Evolutionary conservation across 371 early-diverging fungal species (phyloP), one percentile per base, ranked within the genome.

Genomic region (Choanephora cucurbitarum): DNA sequence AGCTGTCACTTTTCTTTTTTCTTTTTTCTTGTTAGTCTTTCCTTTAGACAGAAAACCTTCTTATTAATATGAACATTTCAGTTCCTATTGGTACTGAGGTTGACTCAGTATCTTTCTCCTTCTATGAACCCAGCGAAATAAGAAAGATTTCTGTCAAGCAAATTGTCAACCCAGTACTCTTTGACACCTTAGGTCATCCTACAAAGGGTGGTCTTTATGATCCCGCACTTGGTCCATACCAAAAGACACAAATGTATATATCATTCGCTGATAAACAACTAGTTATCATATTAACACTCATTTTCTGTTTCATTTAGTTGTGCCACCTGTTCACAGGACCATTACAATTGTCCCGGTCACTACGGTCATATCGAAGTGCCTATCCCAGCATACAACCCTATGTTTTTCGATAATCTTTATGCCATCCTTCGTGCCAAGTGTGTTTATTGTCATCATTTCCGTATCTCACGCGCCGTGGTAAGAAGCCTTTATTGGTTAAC

Each of bases 281-380:
- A 31, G 17, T 23, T 23, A 44, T 23, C 5, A 44, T 21, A 23
- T 9, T 4, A 7, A 52, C 28, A 24, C 49, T 44, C 49, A 45
- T 49, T 24, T 8, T 21, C 39, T 39, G 39, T 23, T 41, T 49
- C 46, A 32, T 44, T 8, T 69, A 92, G 92, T 24, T 98, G 98
- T 75, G 83, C 80, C 0, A 98, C 97, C 10, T 98, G 98, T 80
- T 81, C 83, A 7, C 83, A 94, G 58, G 85, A 84, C 49, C 80
- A 88, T 73, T 84, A 84, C 64, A 75, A 81, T 34, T 99, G 99
- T 69, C 95, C 96, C 15, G 99, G 99, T 28, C 99, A 99, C 65
- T 99, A 98, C 83, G 99, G 99, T 37, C 99, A 99, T 72, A 99
- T 99, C 54, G 98, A 99, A 67, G 85, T 99, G 14, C 90, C 95